Base-by-base conservation (phyloP, 306 rosid genomes). In the Fragaria ananassa region DNA sequence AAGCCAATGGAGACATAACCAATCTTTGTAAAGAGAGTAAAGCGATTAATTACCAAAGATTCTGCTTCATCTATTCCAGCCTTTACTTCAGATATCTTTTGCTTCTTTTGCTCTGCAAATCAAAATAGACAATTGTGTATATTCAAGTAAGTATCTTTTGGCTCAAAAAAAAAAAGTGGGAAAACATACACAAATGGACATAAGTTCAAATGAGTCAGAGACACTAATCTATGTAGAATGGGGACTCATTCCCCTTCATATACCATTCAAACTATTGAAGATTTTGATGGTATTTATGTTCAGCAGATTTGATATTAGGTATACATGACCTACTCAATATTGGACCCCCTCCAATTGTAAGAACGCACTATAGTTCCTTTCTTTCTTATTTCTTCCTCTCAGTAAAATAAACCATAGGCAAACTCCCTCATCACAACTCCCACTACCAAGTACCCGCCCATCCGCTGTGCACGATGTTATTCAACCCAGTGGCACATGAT, bases 51-150 rank as follows among this genome's bases (percentile, higher is more conserved):
- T 90, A 95, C 97, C 98, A 89, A 85, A 65, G 93, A 84, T 76
- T 94, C 98, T 3, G 98, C 97, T 77, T 92, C 95, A 85, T 92
- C 95, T 72, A 92, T 89, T 75, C 95, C 98, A 77, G 88, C 42
- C 82, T 89, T 90, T 81, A 92, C 70, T 83, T 94, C 97, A 81
- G 95, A 77, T 74, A 92, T 78, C 54, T 85, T 92, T 68, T 94
- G 97, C 83, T 92, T 94, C 96, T 92, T 94, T 85, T 88, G 95
- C 88, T 94, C 98, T 94, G 86, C 91, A 77, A 51, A 82, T 76
- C 53, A 68, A 84, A 17, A 64, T n/a, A 9, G 46, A 71, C 34
- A 54, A 23, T 13, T 0, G 27, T 23, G 27, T 12, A 56, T 8
- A 23, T 35, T 27, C 41, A 18, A 74, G 21, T 46, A 12, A 47